Percentiles rank a stretch among this genome's conserved stretches.
phyloP scores from a whole-genome alignment of 108 stramenopile species.

The Stephanodiscus triporus region DNA sequence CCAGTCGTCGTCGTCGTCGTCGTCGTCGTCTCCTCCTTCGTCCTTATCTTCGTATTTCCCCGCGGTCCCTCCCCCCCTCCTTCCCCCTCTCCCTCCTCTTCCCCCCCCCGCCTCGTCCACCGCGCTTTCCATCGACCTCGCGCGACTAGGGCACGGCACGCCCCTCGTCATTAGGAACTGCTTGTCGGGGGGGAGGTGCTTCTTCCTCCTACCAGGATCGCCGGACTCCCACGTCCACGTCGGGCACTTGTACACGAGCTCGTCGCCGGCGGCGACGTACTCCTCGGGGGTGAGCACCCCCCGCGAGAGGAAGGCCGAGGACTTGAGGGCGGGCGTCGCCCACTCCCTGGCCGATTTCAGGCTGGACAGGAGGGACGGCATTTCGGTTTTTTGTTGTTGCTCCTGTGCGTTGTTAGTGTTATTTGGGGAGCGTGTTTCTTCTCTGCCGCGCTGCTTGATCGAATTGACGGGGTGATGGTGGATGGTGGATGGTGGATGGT shows the following conservation, averaged over 20 bases:
- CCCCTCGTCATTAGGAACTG: conserved; percentile 91
- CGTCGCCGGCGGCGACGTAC: conserved; percentile 91
- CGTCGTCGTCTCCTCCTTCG: conserved; percentile 1
- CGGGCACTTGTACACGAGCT: conserved; percentile 90
- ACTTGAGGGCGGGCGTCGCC: conserved; percentile 85
- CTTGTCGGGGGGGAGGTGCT: conserved; percentile 84
- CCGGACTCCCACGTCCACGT: conserved; percentile 94
- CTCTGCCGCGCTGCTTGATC: too few relatives aligned
- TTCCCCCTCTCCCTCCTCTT: neutral
- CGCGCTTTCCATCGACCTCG: conserved; percentile 72
- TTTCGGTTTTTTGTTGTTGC: neutral
- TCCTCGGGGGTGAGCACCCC: conserved; percentile 97
- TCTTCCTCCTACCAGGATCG: conserved; percentile 60
- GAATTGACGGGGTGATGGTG: too few relatives aligned
- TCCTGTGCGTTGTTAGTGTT: too few relatives aligned
- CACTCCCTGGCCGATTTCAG: conserved; percentile 83
- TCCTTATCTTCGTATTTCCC: conserved; percentile 27
- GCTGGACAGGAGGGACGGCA: conserved; percentile 56
- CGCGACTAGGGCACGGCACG: conserved; percentile 87
- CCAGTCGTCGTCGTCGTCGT: conserved; percentile 71
- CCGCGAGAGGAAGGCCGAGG: conserved; percentile 85
- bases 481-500: too few relatives aligned
- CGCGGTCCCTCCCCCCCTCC: conserved; percentile 31
- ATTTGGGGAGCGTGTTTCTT: too few relatives aligned
- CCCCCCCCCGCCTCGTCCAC: conserved; percentile 43